These are phyloP conservation scores for Boletellus deceptivus DNA, from an alignment of 1,284 basidiomycete species.

Conservation along the genomic window DNA sequence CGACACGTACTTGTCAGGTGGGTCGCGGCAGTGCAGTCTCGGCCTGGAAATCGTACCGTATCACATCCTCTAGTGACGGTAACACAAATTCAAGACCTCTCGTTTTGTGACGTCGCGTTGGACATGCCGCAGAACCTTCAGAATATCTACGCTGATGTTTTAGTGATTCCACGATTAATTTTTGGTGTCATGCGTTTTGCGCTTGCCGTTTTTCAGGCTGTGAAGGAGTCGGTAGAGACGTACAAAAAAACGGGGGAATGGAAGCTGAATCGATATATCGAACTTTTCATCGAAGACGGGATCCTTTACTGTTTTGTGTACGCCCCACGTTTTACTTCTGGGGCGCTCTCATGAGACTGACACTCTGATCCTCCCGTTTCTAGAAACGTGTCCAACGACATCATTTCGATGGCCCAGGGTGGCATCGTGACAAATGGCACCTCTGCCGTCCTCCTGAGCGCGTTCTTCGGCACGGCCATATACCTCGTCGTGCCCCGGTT, in stretches of 20 bases:
- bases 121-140: background rate
- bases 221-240: background rate
- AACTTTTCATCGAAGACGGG: background rate
- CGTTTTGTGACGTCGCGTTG: background rate
- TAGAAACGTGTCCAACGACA: no score
- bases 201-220: background rate
- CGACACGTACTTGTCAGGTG: background rate
- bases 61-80: background rate
- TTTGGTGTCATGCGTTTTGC: background rate
- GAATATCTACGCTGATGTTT: background rate
- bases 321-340: background rate
- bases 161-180: background rate
- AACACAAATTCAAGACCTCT: background rate
- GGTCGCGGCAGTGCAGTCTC: background rate
- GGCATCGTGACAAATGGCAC: no score
- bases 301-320: background rate
- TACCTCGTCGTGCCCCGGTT: no score
- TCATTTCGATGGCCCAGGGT: no score
- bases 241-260: background rate
- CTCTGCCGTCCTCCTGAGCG: no score
- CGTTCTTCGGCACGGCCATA: no score
- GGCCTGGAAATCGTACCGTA: background rate
- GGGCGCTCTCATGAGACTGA: no score
- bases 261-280: background rate
- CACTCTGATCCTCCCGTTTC: no score